A percentile compares a stretch with the other conserved stretches of the same genome.
Evolutionary conservation across 1,284 basidiomycete genomes (phyloP).

Genomic region (Coniferiporia weirii): DNA sequence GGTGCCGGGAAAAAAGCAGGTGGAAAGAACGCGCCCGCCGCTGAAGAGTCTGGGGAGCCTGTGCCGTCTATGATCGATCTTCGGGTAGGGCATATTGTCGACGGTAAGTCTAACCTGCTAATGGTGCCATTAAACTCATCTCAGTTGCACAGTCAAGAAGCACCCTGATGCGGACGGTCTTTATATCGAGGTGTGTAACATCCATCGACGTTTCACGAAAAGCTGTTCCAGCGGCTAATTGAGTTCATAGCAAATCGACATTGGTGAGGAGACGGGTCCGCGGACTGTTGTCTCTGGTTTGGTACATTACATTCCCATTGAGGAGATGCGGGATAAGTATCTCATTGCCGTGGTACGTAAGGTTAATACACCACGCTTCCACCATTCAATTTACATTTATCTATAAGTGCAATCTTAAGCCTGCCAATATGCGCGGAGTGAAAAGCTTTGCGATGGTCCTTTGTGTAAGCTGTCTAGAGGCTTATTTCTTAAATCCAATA

Average conservation of each 20-base stretch:
- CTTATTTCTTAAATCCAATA: not conserved
- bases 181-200: conserved; percentile 68
- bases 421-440: conserved; percentile 91
- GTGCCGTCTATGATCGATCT: conserved; percentile 93
- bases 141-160: conserved; percentile 62
- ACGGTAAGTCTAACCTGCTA: conserved; percentile 51
- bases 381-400: conserved; percentile 2
- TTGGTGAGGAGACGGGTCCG: conserved; percentile 90
- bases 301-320: conserved; percentile 92
- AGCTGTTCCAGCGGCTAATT: conserved; percentile 2
- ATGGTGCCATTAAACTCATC: conserved; percentile 1
- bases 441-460: conserved; percentile 98
- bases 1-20: conserved; percentile 39
- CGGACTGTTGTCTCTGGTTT: conserved; percentile 93
- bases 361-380: not conserved
- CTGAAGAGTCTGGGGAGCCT: conserved; percentile 70
- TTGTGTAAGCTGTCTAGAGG: conserved; percentile 48
- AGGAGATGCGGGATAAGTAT: conserved; percentile 82
- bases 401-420: conserved; percentile 85
- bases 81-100: conserved; percentile 84
- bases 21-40: conserved; percentile 35
- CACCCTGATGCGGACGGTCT: conserved; percentile 93
- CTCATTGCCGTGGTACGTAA: conserved; percentile 78
- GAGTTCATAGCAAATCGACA: conserved; percentile 75
- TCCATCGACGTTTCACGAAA: not conserved